Evolutionary conservation across 179 eudicot species (phyloP).

Genomic region (Corrigiola litoralis): DNA sequence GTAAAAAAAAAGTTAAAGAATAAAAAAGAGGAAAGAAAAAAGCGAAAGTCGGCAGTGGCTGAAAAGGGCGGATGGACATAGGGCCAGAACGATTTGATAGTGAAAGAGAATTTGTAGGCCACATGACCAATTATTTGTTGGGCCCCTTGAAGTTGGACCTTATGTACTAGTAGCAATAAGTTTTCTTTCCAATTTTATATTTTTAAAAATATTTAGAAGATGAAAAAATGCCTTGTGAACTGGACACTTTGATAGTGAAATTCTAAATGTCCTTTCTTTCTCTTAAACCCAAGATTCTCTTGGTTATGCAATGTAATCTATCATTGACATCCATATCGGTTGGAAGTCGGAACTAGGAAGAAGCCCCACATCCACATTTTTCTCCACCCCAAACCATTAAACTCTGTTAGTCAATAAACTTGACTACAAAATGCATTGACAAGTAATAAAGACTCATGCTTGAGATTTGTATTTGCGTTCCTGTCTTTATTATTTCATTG

Average conservation of each 20-base stretch:
- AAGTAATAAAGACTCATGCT: too few species aligned
- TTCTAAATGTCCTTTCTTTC: not conserved
- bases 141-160: conserved; percentile 14
- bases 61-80: not conserved
- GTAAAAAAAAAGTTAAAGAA: too few species aligned
- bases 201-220: not conserved
- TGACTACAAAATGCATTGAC: too few species aligned
- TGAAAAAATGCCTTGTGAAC: not conserved
- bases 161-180: not conserved
- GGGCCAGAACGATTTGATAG: conserved; percentile 13
- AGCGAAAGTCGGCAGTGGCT: not conserved
- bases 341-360: too few species aligned
- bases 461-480: too few species aligned
- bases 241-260: conserved; percentile 7
- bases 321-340: not conserved
- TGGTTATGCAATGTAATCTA: not conserved
- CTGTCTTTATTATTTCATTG: too few species aligned
- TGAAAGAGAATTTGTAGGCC: conserved; percentile 1
- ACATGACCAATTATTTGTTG: conserved; percentile 21
- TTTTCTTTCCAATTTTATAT: not conserved
- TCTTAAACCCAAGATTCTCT: conserved; percentile 9
- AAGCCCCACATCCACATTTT: not conserved
- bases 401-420: too few species aligned
- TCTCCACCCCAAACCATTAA: conserved; percentile 18
- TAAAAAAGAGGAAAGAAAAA: not conserved